Evolutionary conservation across 768 basidiomycete species (phyloP).

Genomic region (Gloeophyllum trabeum): DNA sequence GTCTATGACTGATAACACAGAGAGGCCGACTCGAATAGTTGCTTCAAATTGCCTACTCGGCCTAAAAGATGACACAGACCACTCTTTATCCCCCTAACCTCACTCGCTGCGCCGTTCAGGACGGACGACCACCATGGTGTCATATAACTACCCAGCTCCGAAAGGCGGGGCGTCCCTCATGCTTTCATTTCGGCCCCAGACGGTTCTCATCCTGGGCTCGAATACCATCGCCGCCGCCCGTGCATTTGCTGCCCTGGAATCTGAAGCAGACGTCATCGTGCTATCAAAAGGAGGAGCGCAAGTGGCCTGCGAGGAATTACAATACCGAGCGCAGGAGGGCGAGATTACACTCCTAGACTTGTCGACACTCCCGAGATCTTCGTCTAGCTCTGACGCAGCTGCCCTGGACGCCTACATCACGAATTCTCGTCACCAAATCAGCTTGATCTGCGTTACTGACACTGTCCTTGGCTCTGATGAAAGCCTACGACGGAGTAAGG

Average conservation of each 20-base stretch:
- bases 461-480: slow-evolving; percentile 34
- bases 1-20: too few species aligned
- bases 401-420: slow-evolving; percentile 39
- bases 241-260: slow-evolving; percentile 73
- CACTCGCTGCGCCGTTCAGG: too few species aligned
- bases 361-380: slow-evolving; percentile 29
- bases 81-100: too few species aligned
- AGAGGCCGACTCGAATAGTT: too few species aligned
- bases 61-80: too few species aligned
- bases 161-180: slow-evolving; percentile 63
- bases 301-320: slow-evolving; percentile 59
- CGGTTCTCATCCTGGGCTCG: slow-evolving; percentile 58
- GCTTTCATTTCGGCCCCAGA: slow-evolving; percentile 57
- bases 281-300: slow-evolving; percentile 36
- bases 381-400: slow-evolving; percentile 25
- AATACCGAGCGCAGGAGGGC: slow-evolving; percentile 42
- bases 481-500: slow-evolving; percentile 27
- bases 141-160: slow-evolving; percentile 18
- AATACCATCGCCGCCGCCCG: slow-evolving; percentile 77
- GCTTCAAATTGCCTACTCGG: too few species aligned
- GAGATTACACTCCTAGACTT: slow-evolving; percentile 54
- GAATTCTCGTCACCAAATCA: slow-evolving; percentile 15
- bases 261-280: slow-evolving; percentile 63
- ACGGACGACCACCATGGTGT: too few species aligned
- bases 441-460: slow-evolving; percentile 74